A percentile compares a stretch with the other conserved stretches of the same genome.
phyloP scores from a whole-genome alignment of 176 grass and related monocot genomes.

The Carex littledalei region DNA sequence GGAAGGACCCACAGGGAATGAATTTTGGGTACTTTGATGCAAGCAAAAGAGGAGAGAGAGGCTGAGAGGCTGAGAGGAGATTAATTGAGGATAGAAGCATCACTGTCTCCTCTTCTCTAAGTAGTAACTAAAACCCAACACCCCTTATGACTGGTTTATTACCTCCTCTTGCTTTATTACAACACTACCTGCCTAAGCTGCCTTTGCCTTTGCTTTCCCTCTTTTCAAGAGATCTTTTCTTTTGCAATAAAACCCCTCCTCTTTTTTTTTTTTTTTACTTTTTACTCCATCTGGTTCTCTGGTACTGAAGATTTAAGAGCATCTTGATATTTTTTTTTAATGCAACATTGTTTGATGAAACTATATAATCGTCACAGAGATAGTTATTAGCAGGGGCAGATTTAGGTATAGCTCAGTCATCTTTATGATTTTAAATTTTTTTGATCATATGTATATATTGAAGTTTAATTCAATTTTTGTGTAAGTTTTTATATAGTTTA shows the following conservation, averaged over 20 bases:
- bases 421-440: no score
- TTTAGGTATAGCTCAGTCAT: no score
- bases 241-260: slow-evolving; percentile 20
- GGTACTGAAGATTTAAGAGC: neutral
- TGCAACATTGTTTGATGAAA: no score
- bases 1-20: neutral
- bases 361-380: neutral
- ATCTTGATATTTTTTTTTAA: neutral
- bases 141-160: slow-evolving; percentile 9
- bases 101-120: neutral
- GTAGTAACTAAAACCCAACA: neutral
- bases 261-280: neutral
- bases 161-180: slow-evolving; percentile 9
- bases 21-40: slow-evolving; percentile 28
- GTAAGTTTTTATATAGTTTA: no score
- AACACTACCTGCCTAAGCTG: neutral
- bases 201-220: neutral
- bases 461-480: no score
- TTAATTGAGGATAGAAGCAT: slow-evolving; percentile 20
- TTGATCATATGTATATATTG: no score
- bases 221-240: slow-evolving; percentile 14
- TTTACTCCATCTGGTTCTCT: neutral
- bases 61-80: neutral
- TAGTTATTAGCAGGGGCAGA: neutral
- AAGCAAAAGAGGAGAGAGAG: neutral